Percentiles rank a stretch among this genome's conserved stretches.
These are phyloP conservation scores for Aspergillus sclerotioniger DNA, from an alignment of 495 filamentous ascomycete genomes.

Conservation along the genomic window DNA sequence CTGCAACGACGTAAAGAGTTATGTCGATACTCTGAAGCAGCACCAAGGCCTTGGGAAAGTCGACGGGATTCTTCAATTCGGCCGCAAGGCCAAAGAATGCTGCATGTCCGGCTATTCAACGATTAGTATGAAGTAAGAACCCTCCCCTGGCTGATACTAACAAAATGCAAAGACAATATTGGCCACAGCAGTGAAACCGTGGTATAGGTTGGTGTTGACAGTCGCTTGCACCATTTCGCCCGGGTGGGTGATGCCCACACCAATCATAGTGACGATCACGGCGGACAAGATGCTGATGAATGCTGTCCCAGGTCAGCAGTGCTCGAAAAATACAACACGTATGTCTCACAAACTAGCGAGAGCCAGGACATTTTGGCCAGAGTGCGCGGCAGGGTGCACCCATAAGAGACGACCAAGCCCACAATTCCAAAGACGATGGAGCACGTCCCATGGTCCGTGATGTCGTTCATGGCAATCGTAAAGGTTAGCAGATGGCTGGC, in stretches of 20 bases:
- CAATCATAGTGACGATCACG: slow-evolving; percentile 71
- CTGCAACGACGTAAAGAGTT: slow-evolving; percentile 56
- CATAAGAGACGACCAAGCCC: slow-evolving; percentile 61
- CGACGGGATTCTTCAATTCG: slow-evolving; percentile 67
- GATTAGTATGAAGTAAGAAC: neutral
- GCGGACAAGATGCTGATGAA: slow-evolving; percentile 67
- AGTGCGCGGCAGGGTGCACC: slow-evolving; percentile 66
- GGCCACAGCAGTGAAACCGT: slow-evolving; percentile 42
- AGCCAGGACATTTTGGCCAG: slow-evolving; percentile 60
- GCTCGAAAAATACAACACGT: neutral
- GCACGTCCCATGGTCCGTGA: slow-evolving; percentile 66
- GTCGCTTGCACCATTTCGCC: slow-evolving; percentile 26
- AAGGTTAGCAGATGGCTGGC: slow-evolving; percentile 76
- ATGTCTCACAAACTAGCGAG: slow-evolving; percentile 58
- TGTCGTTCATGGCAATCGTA: slow-evolving; percentile 67
- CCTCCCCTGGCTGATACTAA: slow-evolving; percentile 8
- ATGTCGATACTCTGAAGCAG: slow-evolving; percentile 64
- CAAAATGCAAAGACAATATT: slow-evolving; percentile 52
- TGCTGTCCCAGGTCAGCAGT: slow-evolving; percentile 41
- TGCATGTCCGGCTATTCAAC: slow-evolving; percentile 54
- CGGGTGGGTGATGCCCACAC: slow-evolving; percentile 49
- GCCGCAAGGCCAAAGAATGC: slow-evolving; percentile 75
- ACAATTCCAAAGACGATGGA: slow-evolving; percentile 68
- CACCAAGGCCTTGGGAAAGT: slow-evolving; percentile 66
- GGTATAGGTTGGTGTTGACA: slow-evolving; percentile 30